Base-by-base conservation (phyloP, 768 basidiomycete genomes). In the Chlorophyllum brunneum region DNA sequence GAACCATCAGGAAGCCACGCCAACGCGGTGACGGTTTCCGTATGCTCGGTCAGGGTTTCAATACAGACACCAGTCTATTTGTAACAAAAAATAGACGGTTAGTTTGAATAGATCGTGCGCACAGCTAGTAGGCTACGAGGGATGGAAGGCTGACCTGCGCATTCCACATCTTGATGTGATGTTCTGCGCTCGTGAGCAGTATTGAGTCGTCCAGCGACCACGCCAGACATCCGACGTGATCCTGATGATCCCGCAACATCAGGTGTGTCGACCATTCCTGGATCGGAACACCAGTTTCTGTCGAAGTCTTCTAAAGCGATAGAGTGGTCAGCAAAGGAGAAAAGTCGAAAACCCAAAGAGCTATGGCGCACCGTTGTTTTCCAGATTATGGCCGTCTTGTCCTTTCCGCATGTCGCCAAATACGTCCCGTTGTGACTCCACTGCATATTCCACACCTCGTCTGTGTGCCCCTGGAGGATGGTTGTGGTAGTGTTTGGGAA, bases 401-500 rank as follows among this genome's bases (percentile, higher is more conserved):
- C 95, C 66, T 82, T 90, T 51, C 94, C 88, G 31, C 88, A 89
- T 58, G 85, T 94, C 26, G 95, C 97, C 44, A 99, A 74, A 60
- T 79, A 85, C 43, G 69, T 67, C 2, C 97, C 97, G 64, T 86
- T 85, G 60, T 90, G 91, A 67, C 93, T 95, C 95, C 95, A 99
- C 64, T 87, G 88, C 54, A 98, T 68, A 63, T 88, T 85, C 95
- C 95, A 98, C 37, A 99, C 94, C 65, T 99, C 93, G 63, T 98
- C 92, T 9, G 75, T 79, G 67, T 98, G 95, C 26, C 86, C 90
- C 39, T 85, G 80, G 54, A 98, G 72, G 46, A 94, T 85, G 22
- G 88, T 86, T 2, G 92, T 94, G 10, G 90, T 94, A 22, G 86
- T 74, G 39, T 81, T 79, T 5, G 97, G 97, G 70, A 99, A 98